Base-by-base conservation (phyloP, 768 basidiomycete genomes). In the Suillus lakei region DNA sequence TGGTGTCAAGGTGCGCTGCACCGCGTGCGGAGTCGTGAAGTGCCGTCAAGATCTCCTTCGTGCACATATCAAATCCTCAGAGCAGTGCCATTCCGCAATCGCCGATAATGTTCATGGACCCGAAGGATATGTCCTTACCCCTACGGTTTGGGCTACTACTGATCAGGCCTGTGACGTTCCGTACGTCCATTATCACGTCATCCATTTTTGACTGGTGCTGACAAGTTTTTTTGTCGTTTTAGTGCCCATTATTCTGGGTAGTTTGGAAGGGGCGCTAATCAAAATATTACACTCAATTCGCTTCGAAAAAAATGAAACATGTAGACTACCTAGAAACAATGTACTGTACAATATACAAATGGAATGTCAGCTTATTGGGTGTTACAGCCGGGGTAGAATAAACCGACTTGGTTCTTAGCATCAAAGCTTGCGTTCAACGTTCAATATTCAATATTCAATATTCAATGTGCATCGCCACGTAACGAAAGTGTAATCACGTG, bases 1-100 rank as follows among this genome's bases (percentile, higher is more conserved):
- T 12, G 43, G 41, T 18, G 54, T 62, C 23, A 58, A 36, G 23
- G 38, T 41, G 21, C 32, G 26, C 4, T 66, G 65, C 53, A 58
- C 65, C 7, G 26, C 6, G 7, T 51, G 50, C 4, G 28, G 50
- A 51, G 16, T 51, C 26, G 28, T 51, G 28, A 51, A 3, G 26
- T 51, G 50, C 26, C 50, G 16, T 28, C 28, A 51, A 15, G 28
- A 51, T 51, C 8, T 51, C 26, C 8, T 51, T 51, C 16, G 50
- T 28, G 26, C 50, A 8, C 50, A 28, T 16, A 51, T 51, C 6
- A 51, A 4, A 51, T 51, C 28, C 7, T 28, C 50, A 28, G 50
- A 18, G 50, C 50, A 15, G 0, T 51, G 50, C 28, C 50, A 51
- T 28, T 23, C 23, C 7, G 50, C 50, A 28, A 9, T 51, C 4